phyloP scores from a whole-genome alignment of 805 yeast genomes.

The Candida taoyuanica region DNA sequence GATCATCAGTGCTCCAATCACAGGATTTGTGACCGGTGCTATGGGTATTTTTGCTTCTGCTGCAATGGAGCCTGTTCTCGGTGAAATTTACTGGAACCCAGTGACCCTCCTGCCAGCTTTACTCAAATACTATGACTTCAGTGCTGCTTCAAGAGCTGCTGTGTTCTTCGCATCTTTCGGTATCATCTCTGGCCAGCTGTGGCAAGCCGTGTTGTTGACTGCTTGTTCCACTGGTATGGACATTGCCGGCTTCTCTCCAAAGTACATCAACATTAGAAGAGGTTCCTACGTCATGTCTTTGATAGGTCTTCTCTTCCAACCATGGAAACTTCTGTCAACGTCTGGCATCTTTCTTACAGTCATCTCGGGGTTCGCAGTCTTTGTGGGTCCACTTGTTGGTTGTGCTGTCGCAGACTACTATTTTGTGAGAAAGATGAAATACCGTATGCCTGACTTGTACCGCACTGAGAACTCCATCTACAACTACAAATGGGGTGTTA shows the following conservation, averaged over 20 bases:
- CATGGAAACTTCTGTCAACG: conserved; percentile 31
- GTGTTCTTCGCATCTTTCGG: conserved; percentile 28
- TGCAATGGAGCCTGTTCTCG: conserved; percentile 27
- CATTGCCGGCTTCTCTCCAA: conserved; percentile 23
- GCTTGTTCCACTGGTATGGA: conserved; percentile 25
- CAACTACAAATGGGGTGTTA: conserved; percentile 22
- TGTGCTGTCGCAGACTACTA: conserved; percentile 16
- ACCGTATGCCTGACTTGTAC: conserved; percentile 20
- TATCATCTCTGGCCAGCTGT: conserved; percentile 29
- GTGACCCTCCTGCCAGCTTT: conserved; percentile 19
- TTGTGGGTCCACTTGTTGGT: conserved; percentile 22
- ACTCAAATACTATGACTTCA: conserved; percentile 19
- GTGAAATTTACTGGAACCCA: conserved; percentile 30
- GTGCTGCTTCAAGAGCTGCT: conserved; percentile 28
- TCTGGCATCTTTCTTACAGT: conserved; percentile 22
- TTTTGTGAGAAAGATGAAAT: conserved; percentile 18
- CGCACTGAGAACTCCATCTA: conserved; percentile 16
- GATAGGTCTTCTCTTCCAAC: conserved; percentile 32
- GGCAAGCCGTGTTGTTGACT: conserved; percentile 29
- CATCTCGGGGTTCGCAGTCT: conserved; percentile 24
- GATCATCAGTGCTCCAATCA: conserved; percentile 24
- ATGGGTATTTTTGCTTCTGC: conserved; percentile 30
- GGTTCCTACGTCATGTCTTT: conserved; percentile 32
- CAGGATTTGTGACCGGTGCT: conserved; percentile 29
- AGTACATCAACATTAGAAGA: conserved; percentile 30